Evolutionary conservation across 2,329 filamentous ascomycete species (phyloP), one percentile per base, ranked within the genome.

Genomic region (Paraphaeosphaeria sporulosa): DNA sequence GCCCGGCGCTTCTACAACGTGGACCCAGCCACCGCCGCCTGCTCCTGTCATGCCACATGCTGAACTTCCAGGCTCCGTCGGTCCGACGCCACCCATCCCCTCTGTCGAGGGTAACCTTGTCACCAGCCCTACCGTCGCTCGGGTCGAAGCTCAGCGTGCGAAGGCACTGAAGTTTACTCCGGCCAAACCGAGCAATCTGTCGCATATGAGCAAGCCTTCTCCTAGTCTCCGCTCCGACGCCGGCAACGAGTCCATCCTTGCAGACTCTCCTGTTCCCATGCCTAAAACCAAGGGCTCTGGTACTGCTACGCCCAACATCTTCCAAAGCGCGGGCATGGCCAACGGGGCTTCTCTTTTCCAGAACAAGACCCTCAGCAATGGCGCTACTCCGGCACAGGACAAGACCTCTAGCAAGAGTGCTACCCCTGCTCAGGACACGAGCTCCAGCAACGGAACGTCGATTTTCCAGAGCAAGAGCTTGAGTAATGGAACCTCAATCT

Each of bases 11-110:
- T 57, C 58, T 17, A 8, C 58, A n/a, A 59, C 71, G 32, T 76
- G 72, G 71, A 76, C 74, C 1, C 73, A 77, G 52, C 59, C 71
- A 21, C 76, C 76, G 13, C 76, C 75, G 8, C 74, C 75, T 2
- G 66, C 76, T 25, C 75, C 76, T 10, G 71, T 70, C 10, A 75
- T 76, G 12, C 68, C 74, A 15, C 74, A 78, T 56, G 71, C 71
- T 13, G 68, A 71, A 2, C 63, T 77, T 19, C 75, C 75, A 19
- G 51, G 43, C 21, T 58, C 64, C 1, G 7, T 63, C n/a, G 49
- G 40, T 19, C 53, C 56, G 6, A 36, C 27, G 30, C 57, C 62
- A 6, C 36, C 46, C 42, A 47, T 59, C n/a, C 54, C 60, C 21
- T 32, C 48, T 17, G 15, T 55, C 34, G 23, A 43, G 23, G 34